phyloP scores from a whole-genome alignment of 73 alveolate genomes.

The Paramecium pentaurelia region DNA sequence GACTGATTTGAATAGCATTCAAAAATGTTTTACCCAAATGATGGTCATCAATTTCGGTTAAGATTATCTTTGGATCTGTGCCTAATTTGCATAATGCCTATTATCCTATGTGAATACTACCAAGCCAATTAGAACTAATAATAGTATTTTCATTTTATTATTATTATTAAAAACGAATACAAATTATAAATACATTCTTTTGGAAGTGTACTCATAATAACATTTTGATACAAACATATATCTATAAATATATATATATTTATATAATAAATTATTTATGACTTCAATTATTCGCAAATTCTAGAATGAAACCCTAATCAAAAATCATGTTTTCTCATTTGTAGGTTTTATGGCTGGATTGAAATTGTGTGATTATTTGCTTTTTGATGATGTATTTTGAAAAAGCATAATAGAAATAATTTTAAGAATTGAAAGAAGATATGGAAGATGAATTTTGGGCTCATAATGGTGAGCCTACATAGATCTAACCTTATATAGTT shows the following conservation, averaged over 20 bases:
- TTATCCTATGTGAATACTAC: background rate
- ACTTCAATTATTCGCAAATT: background rate
- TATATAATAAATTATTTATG: background rate
- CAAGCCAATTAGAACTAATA: background rate
- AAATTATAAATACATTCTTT: background rate
- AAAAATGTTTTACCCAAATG: background rate
- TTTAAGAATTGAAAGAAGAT: conserved; percentile 32
- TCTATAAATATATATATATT: background rate
- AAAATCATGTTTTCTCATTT: background rate
- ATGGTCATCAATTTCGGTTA: background rate
- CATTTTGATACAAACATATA: background rate
- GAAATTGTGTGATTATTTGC: conserved; percentile 36
- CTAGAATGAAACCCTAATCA: background rate
- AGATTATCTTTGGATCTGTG: background rate
- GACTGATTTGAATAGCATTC: background rate
- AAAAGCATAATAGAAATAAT: background rate
- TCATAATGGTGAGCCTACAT: conserved; percentile 56
- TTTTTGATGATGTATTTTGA: conserved; percentile 20
- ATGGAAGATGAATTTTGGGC: conserved; percentile 67
- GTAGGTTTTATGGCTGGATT: conserved; percentile 44
- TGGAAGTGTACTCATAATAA: background rate
- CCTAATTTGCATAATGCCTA: background rate
- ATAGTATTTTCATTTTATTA: background rate
- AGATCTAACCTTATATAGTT: conserved; percentile 48
- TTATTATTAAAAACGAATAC: background rate